Evolutionary conservation across 1,284 basidiomycete genomes (phyloP).

Genomic region (Clitocybe nebularis): DNA sequence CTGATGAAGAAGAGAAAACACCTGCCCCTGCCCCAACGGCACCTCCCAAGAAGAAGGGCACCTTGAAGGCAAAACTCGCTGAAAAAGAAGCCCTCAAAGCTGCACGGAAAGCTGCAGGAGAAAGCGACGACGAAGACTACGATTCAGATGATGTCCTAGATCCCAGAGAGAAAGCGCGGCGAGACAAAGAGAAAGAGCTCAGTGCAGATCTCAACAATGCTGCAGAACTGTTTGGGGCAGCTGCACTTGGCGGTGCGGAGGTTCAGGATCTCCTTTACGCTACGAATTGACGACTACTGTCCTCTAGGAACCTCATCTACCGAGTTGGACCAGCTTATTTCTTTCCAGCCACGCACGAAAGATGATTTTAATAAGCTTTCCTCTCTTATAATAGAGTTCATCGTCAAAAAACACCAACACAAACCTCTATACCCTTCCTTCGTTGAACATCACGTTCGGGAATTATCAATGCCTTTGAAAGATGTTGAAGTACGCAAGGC

Average conservation of each 20-base stretch:
- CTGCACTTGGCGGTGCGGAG: constrained; percentile 60
- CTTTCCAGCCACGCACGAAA: constrained; percentile 77
- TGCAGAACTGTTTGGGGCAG: constrained; percentile 73
- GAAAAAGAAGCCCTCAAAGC: constrained; percentile 80
- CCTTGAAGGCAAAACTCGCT: constrained; percentile 83
- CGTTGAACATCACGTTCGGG: constrained; percentile 76
- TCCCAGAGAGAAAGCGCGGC: constrained; percentile 70
- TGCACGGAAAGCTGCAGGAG: constrained; percentile 30
- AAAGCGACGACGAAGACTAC: constrained; percentile 47
- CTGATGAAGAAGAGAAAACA: constrained; percentile 72
- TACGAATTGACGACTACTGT: constrained; percentile 1
- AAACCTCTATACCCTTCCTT: constrained; percentile 83
- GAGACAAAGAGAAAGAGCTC: constrained; percentile 77
- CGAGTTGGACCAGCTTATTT: constrained; percentile 68
- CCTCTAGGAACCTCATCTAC: constrained; percentile 55
- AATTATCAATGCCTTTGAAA: constrained; percentile 69
- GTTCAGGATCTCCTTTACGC: constrained; percentile 4
- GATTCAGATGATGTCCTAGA: constrained; percentile 80
- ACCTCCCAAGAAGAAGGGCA: constrained; percentile 86
- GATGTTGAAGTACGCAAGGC: constrained; percentile 89
- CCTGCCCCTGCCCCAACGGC: constrained; percentile 43
- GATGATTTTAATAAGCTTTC: constrained; percentile 80
- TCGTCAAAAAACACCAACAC: constrained; percentile 73
- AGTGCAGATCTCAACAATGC: constrained; percentile 84
- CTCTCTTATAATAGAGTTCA: constrained; percentile 62